Evolutionary conservation across 1,139 yeast genomes (phyloP).

Genomic region (Suhomyces bribrorum): DNA sequence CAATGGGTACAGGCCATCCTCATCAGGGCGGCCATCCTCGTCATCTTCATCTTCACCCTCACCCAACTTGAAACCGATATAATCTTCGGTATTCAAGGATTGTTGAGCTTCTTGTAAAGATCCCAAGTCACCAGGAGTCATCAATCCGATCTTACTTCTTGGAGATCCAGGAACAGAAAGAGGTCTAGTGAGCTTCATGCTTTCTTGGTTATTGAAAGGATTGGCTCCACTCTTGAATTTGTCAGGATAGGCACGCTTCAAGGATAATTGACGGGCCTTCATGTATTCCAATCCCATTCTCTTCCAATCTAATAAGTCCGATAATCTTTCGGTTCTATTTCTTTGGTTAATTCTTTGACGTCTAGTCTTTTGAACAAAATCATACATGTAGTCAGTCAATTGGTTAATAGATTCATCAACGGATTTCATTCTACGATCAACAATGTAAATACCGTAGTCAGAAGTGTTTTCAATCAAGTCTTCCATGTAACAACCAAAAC

Average conservation of each 20-base stretch:
- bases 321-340: slow-evolving; percentile 91
- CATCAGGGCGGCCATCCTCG: slow-evolving; percentile 51
- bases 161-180: slow-evolving; percentile 97
- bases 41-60: slow-evolving; percentile 40
- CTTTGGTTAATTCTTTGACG: slow-evolving; percentile 98
- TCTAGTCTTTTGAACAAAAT: slow-evolving; percentile 83
- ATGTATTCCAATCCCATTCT: slow-evolving; percentile 96
- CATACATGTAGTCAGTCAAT: slow-evolving; percentile 85
- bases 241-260: slow-evolving; percentile 92
- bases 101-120: slow-evolving; percentile 86
- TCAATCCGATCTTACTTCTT: slow-evolving; percentile 57
- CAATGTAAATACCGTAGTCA: slow-evolving; percentile 96
- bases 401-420: slow-evolving; percentile 95
- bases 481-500: slow-evolving; percentile 98
- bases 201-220: slow-evolving; percentile 56
- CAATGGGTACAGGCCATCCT: slow-evolving; percentile 35
- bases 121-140: slow-evolving; percentile 99
- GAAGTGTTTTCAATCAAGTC: slow-evolving; percentile 92
- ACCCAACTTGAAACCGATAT: slow-evolving; percentile 74
- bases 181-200: slow-evolving; percentile 83
- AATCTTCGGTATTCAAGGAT: slow-evolving; percentile 75
- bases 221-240: slow-evolving; percentile 65
- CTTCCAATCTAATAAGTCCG: slow-evolving; percentile 94
- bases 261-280: slow-evolving; percentile 89
- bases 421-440: slow-evolving; percentile 89